A percentile compares a stretch with the other conserved stretches of the same genome.
These are phyloP conservation scores for Evernia prunastri DNA, from an alignment of 495 filamentous ascomycete species.

Conservation along the genomic window DNA sequence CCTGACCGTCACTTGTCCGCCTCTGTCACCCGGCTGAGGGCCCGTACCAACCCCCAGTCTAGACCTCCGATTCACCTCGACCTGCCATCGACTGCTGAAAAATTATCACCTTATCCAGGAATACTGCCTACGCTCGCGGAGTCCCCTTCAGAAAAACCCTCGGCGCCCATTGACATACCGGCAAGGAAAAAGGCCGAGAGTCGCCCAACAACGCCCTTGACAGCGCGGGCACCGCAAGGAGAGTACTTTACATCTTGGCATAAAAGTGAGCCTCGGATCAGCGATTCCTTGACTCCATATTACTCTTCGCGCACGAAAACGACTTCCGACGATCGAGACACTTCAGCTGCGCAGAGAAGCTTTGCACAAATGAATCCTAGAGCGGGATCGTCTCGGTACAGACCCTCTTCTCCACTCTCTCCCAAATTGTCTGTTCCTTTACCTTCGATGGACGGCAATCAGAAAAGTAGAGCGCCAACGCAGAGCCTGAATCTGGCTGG, in stretches of 20 bases:
- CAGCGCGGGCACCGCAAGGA: slow-evolving; percentile 13
- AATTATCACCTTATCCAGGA: neutral
- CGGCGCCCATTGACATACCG: slow-evolving; percentile 15
- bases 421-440: slow-evolving; percentile 20
- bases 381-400: slow-evolving; percentile 4
- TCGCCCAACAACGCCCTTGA: slow-evolving; percentile 16
- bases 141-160: slow-evolving; percentile 1
- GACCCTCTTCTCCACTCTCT: slow-evolving; percentile 21
- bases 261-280: slow-evolving; percentile 5
- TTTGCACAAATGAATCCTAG: neutral
- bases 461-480: slow-evolving; percentile 8
- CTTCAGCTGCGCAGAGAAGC: neutral
- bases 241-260: slow-evolving; percentile 5
- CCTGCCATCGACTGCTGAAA: neutral
- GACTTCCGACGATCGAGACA: neutral
- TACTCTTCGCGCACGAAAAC: slow-evolving; percentile 10
- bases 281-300: slow-evolving; percentile 15
- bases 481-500: slow-evolving; percentile 36
- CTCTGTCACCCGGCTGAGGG: neutral
- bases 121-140: slow-evolving; percentile 1
- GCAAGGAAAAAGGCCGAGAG: neutral
- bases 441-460: slow-evolving; percentile 2
- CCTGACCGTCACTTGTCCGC: slow-evolving; percentile 5
- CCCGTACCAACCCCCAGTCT: slow-evolving; percentile 3
- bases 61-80: slow-evolving; percentile 1